These are phyloP conservation scores for Acanthamoeba lenticulata DNA, from an alignment of 208 protist genomes.

Conservation along the genomic window DNA sequence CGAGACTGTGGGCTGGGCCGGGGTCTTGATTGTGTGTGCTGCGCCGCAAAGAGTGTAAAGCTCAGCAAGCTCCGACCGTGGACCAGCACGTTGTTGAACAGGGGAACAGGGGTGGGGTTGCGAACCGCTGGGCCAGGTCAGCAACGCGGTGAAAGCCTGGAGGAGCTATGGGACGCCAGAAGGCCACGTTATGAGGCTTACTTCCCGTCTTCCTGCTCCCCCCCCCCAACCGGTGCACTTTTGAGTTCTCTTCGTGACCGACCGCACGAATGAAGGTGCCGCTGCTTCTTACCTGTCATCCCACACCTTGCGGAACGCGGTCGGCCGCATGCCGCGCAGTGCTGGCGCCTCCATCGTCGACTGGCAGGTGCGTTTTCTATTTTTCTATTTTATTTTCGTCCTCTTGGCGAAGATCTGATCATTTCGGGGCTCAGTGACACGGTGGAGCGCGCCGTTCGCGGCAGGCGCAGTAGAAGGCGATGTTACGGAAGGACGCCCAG, in stretches of 20 bases:
- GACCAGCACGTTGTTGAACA: neutral
- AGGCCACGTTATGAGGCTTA: neutral
- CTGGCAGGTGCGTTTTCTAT: too few species aligned
- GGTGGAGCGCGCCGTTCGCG: neutral
- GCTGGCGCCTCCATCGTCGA: too few species aligned
- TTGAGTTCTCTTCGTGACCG: too few species aligned
- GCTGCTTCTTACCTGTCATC: too few species aligned
- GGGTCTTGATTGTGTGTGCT: neutral
- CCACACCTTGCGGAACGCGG: too few species aligned
- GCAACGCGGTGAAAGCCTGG: neutral
- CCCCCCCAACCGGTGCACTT: neutral
- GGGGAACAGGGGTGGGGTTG: neutral
- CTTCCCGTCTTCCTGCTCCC: neutral
- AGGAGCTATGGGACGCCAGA: neutral
- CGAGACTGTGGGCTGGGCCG: neutral
- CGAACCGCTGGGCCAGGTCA: neutral
- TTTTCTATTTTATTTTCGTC: too few species aligned
- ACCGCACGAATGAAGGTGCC: too few species aligned
- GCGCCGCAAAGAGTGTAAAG: neutral
- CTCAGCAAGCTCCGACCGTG: neutral
- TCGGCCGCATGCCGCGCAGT: too few species aligned
- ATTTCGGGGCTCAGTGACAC: too few species aligned
- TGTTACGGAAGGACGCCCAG: constrained; percentile 2
- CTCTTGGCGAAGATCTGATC: too few species aligned
- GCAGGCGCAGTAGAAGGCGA: constrained; percentile 23